These are phyloP conservation scores for Meyerozyma carpophila DNA, from an alignment of 1,139 yeast genomes.

Conservation along the genomic window DNA sequence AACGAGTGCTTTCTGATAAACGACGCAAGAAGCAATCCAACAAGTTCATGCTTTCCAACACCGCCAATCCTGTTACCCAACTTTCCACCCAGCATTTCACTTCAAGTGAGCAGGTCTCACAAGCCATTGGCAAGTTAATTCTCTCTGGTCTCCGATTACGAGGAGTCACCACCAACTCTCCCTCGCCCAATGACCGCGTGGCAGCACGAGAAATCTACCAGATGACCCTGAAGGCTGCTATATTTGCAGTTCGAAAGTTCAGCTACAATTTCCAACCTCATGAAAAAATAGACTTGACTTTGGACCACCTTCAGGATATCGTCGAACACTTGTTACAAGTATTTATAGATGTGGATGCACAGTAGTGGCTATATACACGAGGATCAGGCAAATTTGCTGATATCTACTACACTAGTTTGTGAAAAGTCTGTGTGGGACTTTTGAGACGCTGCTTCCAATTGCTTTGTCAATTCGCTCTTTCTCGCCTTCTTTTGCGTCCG, in stretches of 20 bases:
- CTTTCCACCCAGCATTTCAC: conserved; percentile 16
- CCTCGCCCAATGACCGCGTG: conserved; percentile 26
- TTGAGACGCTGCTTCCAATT: conserved; percentile 28
- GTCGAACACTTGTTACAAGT: conserved; percentile 3
- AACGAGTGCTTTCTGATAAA: conserved; percentile 30
- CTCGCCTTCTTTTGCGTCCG: conserved; percentile 13
- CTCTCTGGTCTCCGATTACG: conserved; percentile 39
- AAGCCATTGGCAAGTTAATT: conserved; percentile 30
- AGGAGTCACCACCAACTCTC: conserved; percentile 28
- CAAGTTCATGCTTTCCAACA: conserved; percentile 10
- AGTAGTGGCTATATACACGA: neutral
- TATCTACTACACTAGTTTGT: conserved; percentile 7
- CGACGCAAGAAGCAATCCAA: conserved; percentile 11
- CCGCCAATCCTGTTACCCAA: conserved; percentile 6
- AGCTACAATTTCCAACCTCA: conserved; percentile 20
- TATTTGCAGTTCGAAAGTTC: conserved; percentile 35
- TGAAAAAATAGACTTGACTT: neutral
- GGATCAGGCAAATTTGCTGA: conserved; percentile 1
- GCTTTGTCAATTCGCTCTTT: conserved; percentile 24
- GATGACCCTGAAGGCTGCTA: conserved; percentile 37
- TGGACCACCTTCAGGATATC: conserved; percentile 1
- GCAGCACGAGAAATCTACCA: conserved; percentile 38
- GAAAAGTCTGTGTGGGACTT: conserved; percentile 16
- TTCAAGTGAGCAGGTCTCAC: conserved; percentile 28
- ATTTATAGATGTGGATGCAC: conserved; percentile 2